Conservation (phyloP, 345 rosid genomes). For the Viola odorata region DNA sequence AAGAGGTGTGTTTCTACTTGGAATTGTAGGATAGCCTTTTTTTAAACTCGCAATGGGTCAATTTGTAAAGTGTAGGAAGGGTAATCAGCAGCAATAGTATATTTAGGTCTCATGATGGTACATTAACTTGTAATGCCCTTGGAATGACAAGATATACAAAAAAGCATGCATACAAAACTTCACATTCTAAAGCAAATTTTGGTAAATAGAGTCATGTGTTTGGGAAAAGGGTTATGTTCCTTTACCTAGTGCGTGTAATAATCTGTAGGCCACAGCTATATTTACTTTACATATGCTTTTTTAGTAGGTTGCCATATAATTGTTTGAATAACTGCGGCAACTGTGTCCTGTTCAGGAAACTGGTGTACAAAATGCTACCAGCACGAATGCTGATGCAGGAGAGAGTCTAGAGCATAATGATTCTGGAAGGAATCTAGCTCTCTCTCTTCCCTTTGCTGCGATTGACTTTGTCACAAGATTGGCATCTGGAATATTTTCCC, state of each 20-base stretch:
- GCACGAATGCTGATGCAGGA: slow-evolving; percentile 38
- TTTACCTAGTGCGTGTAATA: no score
- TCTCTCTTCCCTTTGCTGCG: slow-evolving; percentile 84
- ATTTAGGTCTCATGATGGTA: neutral
- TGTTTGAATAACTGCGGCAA: slow-evolving; percentile 18
- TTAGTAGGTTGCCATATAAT: slow-evolving; percentile 1
- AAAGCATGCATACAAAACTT: neutral
- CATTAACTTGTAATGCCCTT: neutral
- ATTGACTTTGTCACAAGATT: slow-evolving; percentile 75
- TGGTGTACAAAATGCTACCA: slow-evolving; percentile 30
- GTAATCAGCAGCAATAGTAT: neutral
- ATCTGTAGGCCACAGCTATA: no score
- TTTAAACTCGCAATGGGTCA: neutral
- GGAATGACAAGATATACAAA: neutral
- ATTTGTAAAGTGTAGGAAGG: no score
- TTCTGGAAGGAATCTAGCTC: slow-evolving; percentile 61
- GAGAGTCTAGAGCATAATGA: slow-evolving; percentile 32
- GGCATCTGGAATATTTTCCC: slow-evolving; percentile 80
- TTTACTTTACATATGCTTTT: no score
- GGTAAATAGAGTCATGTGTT: no score
- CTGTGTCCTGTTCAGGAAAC: slow-evolving; percentile 42
- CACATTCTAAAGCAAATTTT: no score
- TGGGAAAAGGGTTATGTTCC: no score
- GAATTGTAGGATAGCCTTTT: slow-evolving; percentile 1
- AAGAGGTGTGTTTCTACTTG: slow-evolving; percentile 58